Evolutionary conservation across 2,329 filamentous ascomycete genomes (phyloP), one percentile per base, ranked within the genome.

Genomic region (Byssoonygena ceratinophila): DNA sequence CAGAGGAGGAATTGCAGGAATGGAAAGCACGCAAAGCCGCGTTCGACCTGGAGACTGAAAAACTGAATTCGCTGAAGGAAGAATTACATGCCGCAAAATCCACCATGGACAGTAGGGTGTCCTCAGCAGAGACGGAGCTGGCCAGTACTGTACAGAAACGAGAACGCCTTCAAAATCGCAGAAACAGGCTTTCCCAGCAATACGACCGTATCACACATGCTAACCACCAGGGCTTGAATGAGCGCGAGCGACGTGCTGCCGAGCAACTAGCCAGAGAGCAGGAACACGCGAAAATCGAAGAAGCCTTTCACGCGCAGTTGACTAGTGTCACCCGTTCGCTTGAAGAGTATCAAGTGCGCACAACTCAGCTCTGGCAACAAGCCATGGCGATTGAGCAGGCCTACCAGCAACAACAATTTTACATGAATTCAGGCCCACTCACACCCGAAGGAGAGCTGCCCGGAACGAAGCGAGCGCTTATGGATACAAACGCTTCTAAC

Each of bases 361-460:
- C 68, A 12, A 68, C 65, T 53, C 68, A 74, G 55, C 58, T 70
- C 29, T 72, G 68, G 68, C 67, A 71, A 55, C 71, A 74, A 60
- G 67, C 66, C 39, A 63, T 66, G 37, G 60, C 65, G 37, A 65
- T 73, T 34, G 70, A 73, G 56, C 67, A 73, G 55, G 65, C 67
- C 16, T 69, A 70, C 46, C 68, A 72, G 44, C 68, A 73, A 52
- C 71, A 74, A 52, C 53, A 57, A 34, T 48, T 69, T 61, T 67
- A 69, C 50, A 58, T 68, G 58, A 70, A 68, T 40, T 66, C 66
- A 48, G 71, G 68, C n/a, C 70, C 70, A 31, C 60, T 74, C 45
- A 81, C 79, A n/a, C 80, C 80, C n/a, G 80, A 82, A 65, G 77
- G 77, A 25, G 72, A 74, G 29, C 66, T 81, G 12, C 77, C 78